These are phyloP conservation scores for Pseudomicrostroma phylloplanum DNA, from an alignment of 1,284 basidiomycete genomes.

Conservation along the genomic window DNA sequence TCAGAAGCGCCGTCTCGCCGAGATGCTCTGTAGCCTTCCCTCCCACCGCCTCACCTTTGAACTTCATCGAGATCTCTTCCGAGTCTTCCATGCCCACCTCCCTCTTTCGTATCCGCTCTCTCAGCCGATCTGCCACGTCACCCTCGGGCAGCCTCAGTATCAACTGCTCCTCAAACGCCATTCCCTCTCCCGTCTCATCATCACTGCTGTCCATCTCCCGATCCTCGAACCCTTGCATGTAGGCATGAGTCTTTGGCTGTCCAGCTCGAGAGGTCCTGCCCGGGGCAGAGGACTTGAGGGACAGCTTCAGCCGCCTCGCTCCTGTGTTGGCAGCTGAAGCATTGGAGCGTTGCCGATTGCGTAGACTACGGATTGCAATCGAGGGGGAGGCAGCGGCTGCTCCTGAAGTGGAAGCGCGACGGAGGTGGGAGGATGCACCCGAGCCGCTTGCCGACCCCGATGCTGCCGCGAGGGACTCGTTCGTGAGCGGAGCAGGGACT, in stretches of 20 bases:
- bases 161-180: conserved; percentile 96
- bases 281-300: conserved; percentile 9
- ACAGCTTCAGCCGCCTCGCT: conserved; percentile 12
- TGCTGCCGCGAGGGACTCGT: too few relatives aligned
- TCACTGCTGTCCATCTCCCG: conserved; percentile 92
- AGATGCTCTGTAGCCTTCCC: neutral
- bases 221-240: conserved; percentile 57
- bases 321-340: neutral
- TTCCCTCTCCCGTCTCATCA: conserved; percentile 59
- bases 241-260: conserved; percentile 41
- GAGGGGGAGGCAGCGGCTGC: too few relatives aligned
- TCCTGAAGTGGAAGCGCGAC: too few relatives aligned
- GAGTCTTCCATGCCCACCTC: conserved; percentile 60
- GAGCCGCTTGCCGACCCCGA: too few relatives aligned
- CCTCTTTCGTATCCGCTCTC: conserved; percentile 62
- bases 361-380: too few relatives aligned
- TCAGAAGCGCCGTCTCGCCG: neutral
- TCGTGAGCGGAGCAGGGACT: too few relatives aligned
- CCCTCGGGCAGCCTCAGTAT: conserved; percentile 82
- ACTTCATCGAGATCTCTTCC: conserved; percentile 90
- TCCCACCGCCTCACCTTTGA: conserved; percentile 65
- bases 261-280: conserved; percentile 18
- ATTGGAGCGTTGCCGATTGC: neutral
- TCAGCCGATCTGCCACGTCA: conserved; percentile 52
- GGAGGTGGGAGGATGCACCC: too few relatives aligned